Percentiles rank a stretch among this genome's conserved stretches.
phyloP scores from a whole-genome alignment of 805 yeast genomes.

The Vanderwaltozyma verrucispora region DNA sequence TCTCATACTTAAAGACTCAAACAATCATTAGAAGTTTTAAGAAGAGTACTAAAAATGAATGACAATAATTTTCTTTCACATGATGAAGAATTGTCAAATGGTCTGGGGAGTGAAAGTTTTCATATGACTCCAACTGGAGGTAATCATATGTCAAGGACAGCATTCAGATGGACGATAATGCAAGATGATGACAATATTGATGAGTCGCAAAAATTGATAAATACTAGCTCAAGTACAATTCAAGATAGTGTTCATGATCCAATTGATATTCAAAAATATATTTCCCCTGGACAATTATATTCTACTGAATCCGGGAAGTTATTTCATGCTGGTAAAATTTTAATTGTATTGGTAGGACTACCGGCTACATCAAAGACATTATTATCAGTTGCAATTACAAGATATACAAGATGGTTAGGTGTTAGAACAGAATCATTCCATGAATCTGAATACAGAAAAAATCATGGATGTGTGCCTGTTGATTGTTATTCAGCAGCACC shows the following conservation, averaged over 20 bases:
- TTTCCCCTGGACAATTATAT: slow-evolving; percentile 87
- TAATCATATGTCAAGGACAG: slow-evolving; percentile 46
- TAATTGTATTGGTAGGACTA: slow-evolving; percentile 80
- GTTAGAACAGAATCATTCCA: slow-evolving; percentile 88
- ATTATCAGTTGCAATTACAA: slow-evolving; percentile 78
- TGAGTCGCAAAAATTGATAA: no score
- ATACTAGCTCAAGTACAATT: no score
- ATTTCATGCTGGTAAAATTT: slow-evolving; percentile 91
- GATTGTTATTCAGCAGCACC: slow-evolving; percentile 60
- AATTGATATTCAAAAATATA: slow-evolving; percentile 33
- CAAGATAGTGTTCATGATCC: slow-evolving; percentile 57
- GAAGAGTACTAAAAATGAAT: not conserved
- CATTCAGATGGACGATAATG: slow-evolving; percentile 36
- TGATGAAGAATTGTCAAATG: slow-evolving; percentile 15
- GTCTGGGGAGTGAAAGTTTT: slow-evolving; percentile 24
- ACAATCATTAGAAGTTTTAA: no score
- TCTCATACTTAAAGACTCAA: no score
- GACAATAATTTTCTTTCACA: not conserved
- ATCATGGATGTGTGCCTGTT: slow-evolving; percentile 39
- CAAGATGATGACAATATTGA: not conserved
- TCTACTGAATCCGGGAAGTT: slow-evolving; percentile 86
- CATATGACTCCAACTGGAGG: slow-evolving; percentile 33
- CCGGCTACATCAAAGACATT: slow-evolving; percentile 97
- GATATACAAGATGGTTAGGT: slow-evolving; percentile 93
- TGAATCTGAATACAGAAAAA: slow-evolving; percentile 81